phyloP scores from a whole-genome alignment of 2,329 filamentous ascomycete species.

The Trichoderma sp. region DNA sequence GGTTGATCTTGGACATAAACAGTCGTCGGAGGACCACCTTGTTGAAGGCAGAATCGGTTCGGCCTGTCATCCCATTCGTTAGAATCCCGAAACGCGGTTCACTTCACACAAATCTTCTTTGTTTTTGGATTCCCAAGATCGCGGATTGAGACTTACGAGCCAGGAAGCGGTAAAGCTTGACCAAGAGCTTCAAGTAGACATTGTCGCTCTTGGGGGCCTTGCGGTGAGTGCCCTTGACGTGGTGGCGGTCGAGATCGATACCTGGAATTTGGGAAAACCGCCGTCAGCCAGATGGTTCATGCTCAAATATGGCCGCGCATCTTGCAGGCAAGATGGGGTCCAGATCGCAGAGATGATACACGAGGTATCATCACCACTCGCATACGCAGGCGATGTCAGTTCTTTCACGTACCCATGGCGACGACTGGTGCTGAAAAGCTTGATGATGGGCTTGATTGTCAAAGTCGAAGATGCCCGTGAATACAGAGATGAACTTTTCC shows the following conservation, averaged over 20 bases:
- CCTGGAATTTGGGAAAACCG: conserved; percentile 54
- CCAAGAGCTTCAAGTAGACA: conserved; percentile 94
- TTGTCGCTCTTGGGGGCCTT: conserved; percentile 98
- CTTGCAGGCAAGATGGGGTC: conserved; percentile 33
- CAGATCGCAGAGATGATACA: conserved; percentile 28
- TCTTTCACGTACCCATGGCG: conserved; percentile 64
- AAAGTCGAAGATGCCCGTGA: conserved; percentile 40
- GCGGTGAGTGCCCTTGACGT: conserved; percentile 75
- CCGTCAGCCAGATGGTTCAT: conserved; percentile 67
- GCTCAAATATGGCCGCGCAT: conserved; percentile 53
- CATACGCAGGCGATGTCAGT: conserved; percentile 50
- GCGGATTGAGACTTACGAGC: conserved; percentile 70
- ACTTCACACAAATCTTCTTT: neutral
- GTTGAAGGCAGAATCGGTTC: conserved; percentile 98
- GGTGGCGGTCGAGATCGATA: conserved; percentile 73
- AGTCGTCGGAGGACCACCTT: conserved; percentile 96
- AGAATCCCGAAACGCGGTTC: neutral
- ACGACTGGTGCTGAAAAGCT: conserved; percentile 49
- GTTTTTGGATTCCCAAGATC: neutral
- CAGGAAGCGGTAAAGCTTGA: conserved; percentile 98
- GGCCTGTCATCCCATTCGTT: conserved; percentile 59
- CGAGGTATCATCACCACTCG: conserved; percentile 48
- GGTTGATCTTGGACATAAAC: conserved; percentile 99
- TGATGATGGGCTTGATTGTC: conserved; percentile 44
- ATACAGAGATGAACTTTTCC: conserved; percentile 29